Base-by-base conservation (phyloP, 1,284 basidiomycete genomes). In the Singerocomus inundabilis region DNA sequence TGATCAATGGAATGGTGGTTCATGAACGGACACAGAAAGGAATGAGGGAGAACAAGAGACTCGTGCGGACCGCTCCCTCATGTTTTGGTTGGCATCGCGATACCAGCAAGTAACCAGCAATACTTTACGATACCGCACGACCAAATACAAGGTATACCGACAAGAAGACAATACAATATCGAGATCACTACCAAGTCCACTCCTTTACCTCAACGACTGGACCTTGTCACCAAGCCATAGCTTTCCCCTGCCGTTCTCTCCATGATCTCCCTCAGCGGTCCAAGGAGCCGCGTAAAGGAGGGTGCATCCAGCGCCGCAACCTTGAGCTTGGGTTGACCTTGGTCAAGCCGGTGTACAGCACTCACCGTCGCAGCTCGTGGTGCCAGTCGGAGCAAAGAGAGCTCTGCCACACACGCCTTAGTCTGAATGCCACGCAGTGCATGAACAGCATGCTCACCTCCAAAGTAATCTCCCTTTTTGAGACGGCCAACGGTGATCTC, bases 391-490 rank as follows among this genome's bases (percentile, higher is more conserved):
- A 94, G 78, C 33, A 98, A 74, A 8, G 91, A 90, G 24, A 93
- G 74, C 68, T 98, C 93, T 84, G 62, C 25, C 33, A 25, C 32
- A 51, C 18, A 38, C 55, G 24, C 57, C 51, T 48, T 48, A 49
- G 30, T 16, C 8, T 32, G 30, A 30, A 26, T 42, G 44, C 33
- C 33, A 10, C 28, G 25, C 32, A 50, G 31, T 26, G 30, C 25
- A 39, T 26, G 33, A 25, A 18, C 48, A 43, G 40, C 37, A 41
- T 7, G 71, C 86, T 64, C 60, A 93, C 94, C 94, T 71, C 96
- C 96, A 76, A 99, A 99, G 79, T 98, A 99, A 70, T 99, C 95
- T 12, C 96, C 96, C 62, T 93, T 91, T 60, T 77, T 80, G 46
- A 93, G 80, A 49, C 75, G 80, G 15, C 89, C 90, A 11, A 98